Percentiles rank a stretch among this genome's conserved stretches.
phyloP scores from a whole-genome alignment of 495 filamentous ascomycete species.

The Tetracladium setigerum region DNA sequence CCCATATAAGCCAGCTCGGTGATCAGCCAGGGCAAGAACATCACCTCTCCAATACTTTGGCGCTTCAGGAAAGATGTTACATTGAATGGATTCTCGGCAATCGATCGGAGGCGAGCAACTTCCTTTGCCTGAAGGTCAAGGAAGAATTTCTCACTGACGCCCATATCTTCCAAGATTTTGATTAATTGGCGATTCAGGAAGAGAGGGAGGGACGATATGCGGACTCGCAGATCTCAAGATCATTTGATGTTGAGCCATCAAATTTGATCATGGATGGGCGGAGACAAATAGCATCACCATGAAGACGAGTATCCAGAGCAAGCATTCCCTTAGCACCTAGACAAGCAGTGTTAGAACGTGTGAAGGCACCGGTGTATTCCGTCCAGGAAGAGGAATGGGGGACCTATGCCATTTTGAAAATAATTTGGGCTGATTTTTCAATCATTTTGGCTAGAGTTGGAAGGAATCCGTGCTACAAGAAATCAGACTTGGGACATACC shows the following conservation, averaged over 20 bases:
- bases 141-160: conserved; percentile 46
- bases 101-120: conserved; percentile 45
- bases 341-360: not conserved
- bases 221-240: conserved; percentile 68
- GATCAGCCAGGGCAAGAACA: conserved; percentile 54
- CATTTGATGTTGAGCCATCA: conserved; percentile 33
- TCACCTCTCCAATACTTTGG: conserved; percentile 42
- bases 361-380: not conserved
- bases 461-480: no score
- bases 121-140: conserved; percentile 48
- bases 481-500: conserved; percentile 27
- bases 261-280: conserved; percentile 75
- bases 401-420: no score
- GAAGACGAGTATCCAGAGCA: conserved; percentile 50
- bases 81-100: conserved; percentile 46
- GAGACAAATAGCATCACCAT: conserved; percentile 45
- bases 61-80: conserved; percentile 53
- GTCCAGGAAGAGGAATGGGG: conserved; percentile 4
- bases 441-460: no score
- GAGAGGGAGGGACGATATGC: conserved; percentile 56
- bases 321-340: conserved; percentile 65
- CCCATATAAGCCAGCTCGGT: conserved; percentile 39
- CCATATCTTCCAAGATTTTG: conserved; percentile 73
- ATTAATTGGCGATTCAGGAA: conserved; percentile 69
- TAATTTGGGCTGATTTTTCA: no score